These are phyloP conservation scores for Candida easanensis DNA, from an alignment of 805 yeast genomes.

Conservation along the genomic window DNA sequence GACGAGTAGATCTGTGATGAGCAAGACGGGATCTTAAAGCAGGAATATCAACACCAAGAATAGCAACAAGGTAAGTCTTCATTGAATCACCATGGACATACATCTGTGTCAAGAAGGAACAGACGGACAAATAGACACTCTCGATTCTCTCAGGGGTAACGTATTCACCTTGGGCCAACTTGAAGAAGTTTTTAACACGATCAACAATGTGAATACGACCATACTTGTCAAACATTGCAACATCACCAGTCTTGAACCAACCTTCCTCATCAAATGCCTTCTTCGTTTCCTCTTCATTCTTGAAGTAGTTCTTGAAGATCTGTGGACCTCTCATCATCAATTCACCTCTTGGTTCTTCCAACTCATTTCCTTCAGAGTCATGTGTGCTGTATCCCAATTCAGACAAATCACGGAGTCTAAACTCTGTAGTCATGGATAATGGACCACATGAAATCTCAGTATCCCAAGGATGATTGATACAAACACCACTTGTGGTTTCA, in stretches of 20 bases:
- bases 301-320: constrained; percentile 48
- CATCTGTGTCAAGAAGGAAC: constrained; percentile 51
- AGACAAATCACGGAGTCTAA: constrained; percentile 52
- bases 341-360: constrained; percentile 44
- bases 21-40: constrained; percentile 15
- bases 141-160: constrained; percentile 67
- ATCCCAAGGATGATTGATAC: constrained; percentile 37
- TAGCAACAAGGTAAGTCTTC: constrained; percentile 49
- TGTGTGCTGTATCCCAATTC: constrained; percentile 40
- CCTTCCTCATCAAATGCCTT: constrained; percentile 44
- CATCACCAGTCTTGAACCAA: constrained; percentile 62
- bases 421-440: constrained; percentile 49
- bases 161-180: constrained; percentile 54
- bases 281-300: constrained; percentile 46
- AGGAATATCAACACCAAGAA: constrained; percentile 51
- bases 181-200: constrained; percentile 67
- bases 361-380: constrained; percentile 27
- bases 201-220: constrained; percentile 48
- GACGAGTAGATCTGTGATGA: constrained; percentile 8
- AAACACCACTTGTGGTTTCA: constrained; percentile 59
- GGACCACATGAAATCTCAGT: constrained; percentile 41
- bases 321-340: constrained; percentile 56
- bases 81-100: constrained; percentile 65
- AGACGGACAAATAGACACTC: constrained; percentile 48
- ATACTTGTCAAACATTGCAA: constrained; percentile 35